Conservation (phyloP, 371 early-diverging fungal species). For the Entomophthora muscae region DNA sequence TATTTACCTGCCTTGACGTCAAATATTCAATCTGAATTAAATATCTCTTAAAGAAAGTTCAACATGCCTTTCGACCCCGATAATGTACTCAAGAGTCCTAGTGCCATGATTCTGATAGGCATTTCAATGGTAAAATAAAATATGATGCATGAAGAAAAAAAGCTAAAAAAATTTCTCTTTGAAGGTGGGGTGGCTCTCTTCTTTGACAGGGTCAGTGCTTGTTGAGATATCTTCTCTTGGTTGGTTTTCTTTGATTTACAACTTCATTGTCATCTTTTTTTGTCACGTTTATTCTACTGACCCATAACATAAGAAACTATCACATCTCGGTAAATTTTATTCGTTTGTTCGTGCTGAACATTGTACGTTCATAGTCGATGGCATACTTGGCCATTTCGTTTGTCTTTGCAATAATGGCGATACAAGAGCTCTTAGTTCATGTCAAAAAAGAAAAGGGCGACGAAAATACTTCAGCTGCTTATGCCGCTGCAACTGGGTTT, state of each 20-base stretch:
- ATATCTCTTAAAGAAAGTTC: no score
- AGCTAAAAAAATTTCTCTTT: no score
- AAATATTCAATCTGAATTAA: no score
- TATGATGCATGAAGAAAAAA: no score
- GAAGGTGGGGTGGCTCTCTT: background rate
- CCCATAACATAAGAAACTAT: background rate
- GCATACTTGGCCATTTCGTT: background rate
- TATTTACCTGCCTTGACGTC: no score
- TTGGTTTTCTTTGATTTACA: conserved; percentile 5
- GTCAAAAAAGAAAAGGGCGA: background rate
- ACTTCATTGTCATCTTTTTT: background rate
- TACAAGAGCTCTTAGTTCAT: background rate
- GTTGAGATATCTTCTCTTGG: background rate
- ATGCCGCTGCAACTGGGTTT: background rate
- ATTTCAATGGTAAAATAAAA: background rate
- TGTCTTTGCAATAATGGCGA: conserved; percentile 1
- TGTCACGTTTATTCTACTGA: background rate
- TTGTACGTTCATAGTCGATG: no score
- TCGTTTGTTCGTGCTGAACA: no score
- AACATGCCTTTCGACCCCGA: background rate
- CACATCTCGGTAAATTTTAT: background rate
- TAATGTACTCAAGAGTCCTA: background rate
- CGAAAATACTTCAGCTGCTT: background rate
- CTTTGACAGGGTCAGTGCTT: background rate
- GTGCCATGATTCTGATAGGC: background rate